Evolutionary conservation across 2,329 filamentous ascomycete genomes (phyloP).

Genomic region (Metarhizium guizhouense): DNA sequence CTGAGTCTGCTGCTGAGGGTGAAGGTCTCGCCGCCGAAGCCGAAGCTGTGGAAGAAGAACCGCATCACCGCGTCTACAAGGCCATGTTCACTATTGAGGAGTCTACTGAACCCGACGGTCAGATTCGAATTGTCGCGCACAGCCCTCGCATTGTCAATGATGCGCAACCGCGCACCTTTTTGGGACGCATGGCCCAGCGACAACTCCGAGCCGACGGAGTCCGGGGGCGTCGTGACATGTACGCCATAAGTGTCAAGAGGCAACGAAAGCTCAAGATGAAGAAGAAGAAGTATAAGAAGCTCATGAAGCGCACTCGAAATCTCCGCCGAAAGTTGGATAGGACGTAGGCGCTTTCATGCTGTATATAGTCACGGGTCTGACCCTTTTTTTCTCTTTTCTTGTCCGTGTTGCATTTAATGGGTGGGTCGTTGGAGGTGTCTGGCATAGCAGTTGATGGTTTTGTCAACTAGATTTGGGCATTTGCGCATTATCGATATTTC

Average conservation of each 20-base stretch:
- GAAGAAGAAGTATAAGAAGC: constrained; percentile 99
- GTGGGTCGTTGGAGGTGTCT: constrained; percentile 19
- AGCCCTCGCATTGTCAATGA: constrained; percentile 49
- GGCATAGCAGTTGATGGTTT: constrained; percentile 20
- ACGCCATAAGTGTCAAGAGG: constrained; percentile 82
- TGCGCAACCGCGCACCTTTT: constrained; percentile 45
- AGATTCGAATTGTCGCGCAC: constrained; percentile 52
- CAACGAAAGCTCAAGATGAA: constrained; percentile 98
- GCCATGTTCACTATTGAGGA: constrained; percentile 60
- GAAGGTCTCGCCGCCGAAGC: constrained; percentile 21
- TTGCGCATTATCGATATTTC: constrained; percentile 18
- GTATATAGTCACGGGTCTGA: constrained; percentile 17
- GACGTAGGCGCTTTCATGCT: constrained; percentile 28
- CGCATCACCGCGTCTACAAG: constrained; percentile 50
- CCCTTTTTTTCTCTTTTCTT: constrained; percentile 13
- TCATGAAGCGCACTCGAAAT: constrained; percentile 86
- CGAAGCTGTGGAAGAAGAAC: constrained; percentile 24
- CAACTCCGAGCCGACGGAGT: constrained; percentile 51
- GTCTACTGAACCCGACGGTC: constrained; percentile 49
- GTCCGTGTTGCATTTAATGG: constrained; percentile 16
- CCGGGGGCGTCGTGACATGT: constrained; percentile 50
- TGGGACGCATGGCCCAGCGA: constrained; percentile 61
- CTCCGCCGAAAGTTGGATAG: constrained; percentile 76
- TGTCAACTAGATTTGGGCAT: constrained; percentile 18
- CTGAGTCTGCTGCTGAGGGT: constrained; percentile 37